A percentile compares a stretch with the other conserved stretches of the same genome.
These are phyloP conservation scores for Tremellales sp. DNA, from an alignment of 1,284 basidiomycete species.

Conservation along the genomic window DNA sequence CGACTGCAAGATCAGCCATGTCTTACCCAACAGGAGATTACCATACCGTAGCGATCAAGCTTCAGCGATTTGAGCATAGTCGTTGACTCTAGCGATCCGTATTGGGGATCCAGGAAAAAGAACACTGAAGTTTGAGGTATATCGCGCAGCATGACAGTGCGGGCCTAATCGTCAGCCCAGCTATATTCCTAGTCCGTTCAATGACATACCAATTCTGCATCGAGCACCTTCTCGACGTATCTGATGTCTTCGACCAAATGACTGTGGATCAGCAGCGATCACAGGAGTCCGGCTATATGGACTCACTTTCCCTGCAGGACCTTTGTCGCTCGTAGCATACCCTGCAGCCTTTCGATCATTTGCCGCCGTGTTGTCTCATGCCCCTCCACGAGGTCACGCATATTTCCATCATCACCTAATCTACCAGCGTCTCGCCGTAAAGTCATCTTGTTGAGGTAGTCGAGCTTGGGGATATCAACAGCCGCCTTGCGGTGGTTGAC, in stretches of 20 bases:
- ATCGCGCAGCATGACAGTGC: conserved; percentile 64
- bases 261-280: conserved; percentile 12
- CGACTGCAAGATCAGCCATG: conserved; percentile 4
- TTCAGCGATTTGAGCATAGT: conserved; percentile 56
- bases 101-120: conserved; percentile 68
- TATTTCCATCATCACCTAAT: conserved; percentile 39
- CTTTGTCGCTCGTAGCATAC: conserved; percentile 30
- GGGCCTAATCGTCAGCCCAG: conserved; percentile 53
- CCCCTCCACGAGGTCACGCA: conserved; percentile 28
- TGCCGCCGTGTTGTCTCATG: conserved; percentile 20
- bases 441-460: conserved; percentile 48
- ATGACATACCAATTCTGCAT: conserved; percentile 42
- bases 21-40: conserved; percentile 29
- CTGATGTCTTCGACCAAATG: conserved; percentile 29
- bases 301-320: conserved; percentile 31
- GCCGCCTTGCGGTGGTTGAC: conserved; percentile 41
- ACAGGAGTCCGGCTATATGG: neutral
- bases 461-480: conserved; percentile 42
- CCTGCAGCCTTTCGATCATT: conserved; percentile 35
- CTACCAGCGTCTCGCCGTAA: conserved; percentile 38
- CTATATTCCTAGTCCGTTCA: neutral
- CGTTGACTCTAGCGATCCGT: conserved; percentile 56
- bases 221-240: conserved; percentile 42
- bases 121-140: conserved; percentile 64
- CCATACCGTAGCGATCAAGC: no score